Percentiles rank a stretch among this genome's conserved stretches.
Evolutionary conservation across 2,329 filamentous ascomycete species (phyloP).

Genomic region (Exophiala lecanii-corni): DNA sequence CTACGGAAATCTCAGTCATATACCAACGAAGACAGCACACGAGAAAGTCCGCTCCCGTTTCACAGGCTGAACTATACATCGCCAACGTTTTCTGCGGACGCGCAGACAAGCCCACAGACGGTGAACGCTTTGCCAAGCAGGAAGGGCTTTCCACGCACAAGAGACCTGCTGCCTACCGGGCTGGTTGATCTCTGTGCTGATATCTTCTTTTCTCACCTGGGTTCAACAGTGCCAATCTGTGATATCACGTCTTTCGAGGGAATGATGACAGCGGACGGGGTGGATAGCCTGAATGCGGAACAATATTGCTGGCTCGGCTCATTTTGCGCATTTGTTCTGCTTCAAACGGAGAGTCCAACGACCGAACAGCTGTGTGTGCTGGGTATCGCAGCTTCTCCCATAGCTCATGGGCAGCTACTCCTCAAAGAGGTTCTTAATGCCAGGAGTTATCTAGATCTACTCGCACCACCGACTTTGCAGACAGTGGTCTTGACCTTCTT

Average conservation of each 20-base stretch:
- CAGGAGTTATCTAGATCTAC: conserved; percentile 35
- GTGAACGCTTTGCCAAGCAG: conserved; percentile 34
- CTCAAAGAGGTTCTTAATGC: conserved; percentile 57
- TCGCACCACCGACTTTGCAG: conserved; percentile 38
- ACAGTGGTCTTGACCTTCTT: conserved; percentile 67
- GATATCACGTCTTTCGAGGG: conserved; percentile 33
- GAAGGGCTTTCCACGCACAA: conserved; percentile 46
- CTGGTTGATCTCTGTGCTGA: conserved; percentile 61
- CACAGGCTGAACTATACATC: conserved; percentile 3
- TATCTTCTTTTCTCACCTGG: conserved; percentile 61
- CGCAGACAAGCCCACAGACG: conserved; percentile 44
- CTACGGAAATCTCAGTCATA: conserved; percentile 64
- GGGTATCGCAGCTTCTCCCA: conserved; percentile 48
- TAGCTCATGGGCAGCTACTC: conserved; percentile 33
- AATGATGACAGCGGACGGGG: conserved; percentile 37
- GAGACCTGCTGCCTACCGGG: conserved; percentile 55
- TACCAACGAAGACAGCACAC: conserved; percentile 36
- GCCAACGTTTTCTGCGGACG: conserved; percentile 44
- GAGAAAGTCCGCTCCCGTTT: neutral
- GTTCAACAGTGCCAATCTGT: conserved; percentile 38
- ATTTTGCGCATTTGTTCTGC: conserved; percentile 38
- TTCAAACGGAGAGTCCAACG: conserved; percentile 51
- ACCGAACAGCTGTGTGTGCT: conserved; percentile 57
- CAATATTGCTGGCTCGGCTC: conserved; percentile 38
- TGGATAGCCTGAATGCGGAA: conserved; percentile 31